These are phyloP conservation scores for Verticillium nonalfalfae DNA, from an alignment of 2,329 filamentous ascomycete genomes.

Conservation along the genomic window DNA sequence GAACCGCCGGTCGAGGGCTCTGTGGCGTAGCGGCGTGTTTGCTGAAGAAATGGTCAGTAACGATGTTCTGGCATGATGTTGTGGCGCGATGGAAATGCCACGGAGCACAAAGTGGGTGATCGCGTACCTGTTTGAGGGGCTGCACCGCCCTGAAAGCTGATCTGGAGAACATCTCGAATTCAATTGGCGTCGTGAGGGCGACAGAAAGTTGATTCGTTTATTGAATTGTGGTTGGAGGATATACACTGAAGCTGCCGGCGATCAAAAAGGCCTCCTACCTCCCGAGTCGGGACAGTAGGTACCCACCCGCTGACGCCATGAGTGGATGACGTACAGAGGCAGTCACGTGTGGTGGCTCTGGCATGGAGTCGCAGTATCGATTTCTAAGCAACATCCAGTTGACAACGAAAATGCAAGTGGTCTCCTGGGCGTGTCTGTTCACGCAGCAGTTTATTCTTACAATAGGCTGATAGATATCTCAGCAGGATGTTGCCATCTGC, in stretches of 20 bases:
- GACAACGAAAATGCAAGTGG: not conserved
- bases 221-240: not conserved
- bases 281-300: no score
- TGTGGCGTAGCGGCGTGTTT: slow-evolving; percentile 62
- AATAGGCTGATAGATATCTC: not conserved
- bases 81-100: slow-evolving; percentile 1
- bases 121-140: slow-evolving; percentile 58
- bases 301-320: not conserved
- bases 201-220: not conserved
- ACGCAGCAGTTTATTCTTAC: not conserved
- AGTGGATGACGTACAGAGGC: not conserved
- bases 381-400: not conserved
- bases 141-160: slow-evolving; percentile 57
- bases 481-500: not conserved
- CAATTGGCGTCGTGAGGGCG: slow-evolving; percentile 1
- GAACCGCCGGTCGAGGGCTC: slow-evolving; percentile 48
- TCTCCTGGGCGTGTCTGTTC: not conserved
- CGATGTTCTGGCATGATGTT: slow-evolving; percentile 9
- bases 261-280: not conserved
- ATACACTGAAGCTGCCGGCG: not conserved
- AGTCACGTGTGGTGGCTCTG: slow-evolving; percentile 6
- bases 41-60: slow-evolving; percentile 31
- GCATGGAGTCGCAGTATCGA: not conserved
- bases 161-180: slow-evolving; percentile 58
- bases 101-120: not conserved